Evolutionary conservation across 768 basidiomycete genomes (phyloP), one percentile per base, ranked within the genome.

Genomic region (Auriscalpium microsporum): DNA sequence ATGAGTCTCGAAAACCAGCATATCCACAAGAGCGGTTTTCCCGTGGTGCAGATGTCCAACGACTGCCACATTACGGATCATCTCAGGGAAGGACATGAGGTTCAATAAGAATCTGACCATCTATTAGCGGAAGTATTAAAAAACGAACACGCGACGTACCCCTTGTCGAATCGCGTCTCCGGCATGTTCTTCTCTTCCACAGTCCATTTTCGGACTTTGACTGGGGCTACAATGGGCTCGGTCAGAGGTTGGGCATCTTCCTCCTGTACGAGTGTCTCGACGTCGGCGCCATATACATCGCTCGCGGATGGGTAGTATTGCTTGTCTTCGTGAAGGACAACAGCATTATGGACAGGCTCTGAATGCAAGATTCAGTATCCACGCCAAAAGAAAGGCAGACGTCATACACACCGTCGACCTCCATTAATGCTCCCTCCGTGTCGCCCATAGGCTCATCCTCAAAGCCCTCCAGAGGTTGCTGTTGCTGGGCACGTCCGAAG

Each of bases 41-140:
- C 96, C 96, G 65, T 99, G 96, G 65, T 99, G 96, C 50, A 99
- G 72, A 66, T 98, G 95, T 13, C 96, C 96, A 14, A 94, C 94
- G 16, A 99, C 80, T 51, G 93, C 93, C 28, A 99, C 89, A 69
- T 98, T 98, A 51, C 96, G 84, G 67, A 97, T 82, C 86, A 94
- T 95, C 54, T 92, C 88, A 23, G 94, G 94, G 69, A 92, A 90
- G 10, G 80, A 77, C 64, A 90, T 88, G 82, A 96, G 84, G 65
- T 89, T 94, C 64, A 98, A 74, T 66, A 99, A 72, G 71, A 94
- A 99, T 14, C 95, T 97, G 65, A 7, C 13, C 44, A 56, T 38
- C 17, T 48, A 52, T 50, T 40, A 53, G n/a, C 33, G n/a, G n/a
- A 11, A 44, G 45, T 19, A 28, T 28, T 17, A 35, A 21, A 14